A percentile compares a stretch with the other conserved stretches of the same genome.
phyloP scores from a whole-genome alignment of 2,329 filamentous ascomycete species.

The Penicillium occitanis region DNA sequence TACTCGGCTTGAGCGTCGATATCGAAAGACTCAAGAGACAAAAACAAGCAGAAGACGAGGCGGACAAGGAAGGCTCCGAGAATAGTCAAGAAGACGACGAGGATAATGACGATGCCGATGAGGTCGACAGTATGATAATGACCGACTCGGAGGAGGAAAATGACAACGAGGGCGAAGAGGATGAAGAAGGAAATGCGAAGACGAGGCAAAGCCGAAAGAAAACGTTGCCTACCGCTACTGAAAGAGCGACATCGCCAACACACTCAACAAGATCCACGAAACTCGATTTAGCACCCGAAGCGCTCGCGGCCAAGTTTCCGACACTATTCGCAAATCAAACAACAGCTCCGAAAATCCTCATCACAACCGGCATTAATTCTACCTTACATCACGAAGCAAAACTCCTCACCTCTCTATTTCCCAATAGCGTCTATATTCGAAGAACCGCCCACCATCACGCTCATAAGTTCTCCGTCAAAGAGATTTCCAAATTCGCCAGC shows the following conservation, averaged over 20 bases:
- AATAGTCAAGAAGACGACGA: conserved; percentile 39
- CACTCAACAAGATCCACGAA: conserved; percentile 60
- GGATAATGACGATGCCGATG: conserved; percentile 55
- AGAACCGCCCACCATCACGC: conserved; percentile 79
- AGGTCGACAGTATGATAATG: conserved; percentile 75
- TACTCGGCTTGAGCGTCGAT: conserved; percentile 49
- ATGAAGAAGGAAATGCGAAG: conserved; percentile 39
- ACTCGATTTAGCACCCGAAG: conserved; percentile 60
- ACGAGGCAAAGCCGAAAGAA: conserved; percentile 30
- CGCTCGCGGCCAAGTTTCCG: conserved; percentile 61
- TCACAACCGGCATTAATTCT: conserved; percentile 88
- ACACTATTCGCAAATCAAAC: conserved; percentile 55
- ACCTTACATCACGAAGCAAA: conserved; percentile 81
- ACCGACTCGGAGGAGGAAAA: conserved; percentile 47
- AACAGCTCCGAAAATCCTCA: conserved; percentile 73
- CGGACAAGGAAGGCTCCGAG: conserved; percentile 24
- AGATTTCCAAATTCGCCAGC: conserved; percentile 82
- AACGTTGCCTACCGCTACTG: conserved; percentile 41
- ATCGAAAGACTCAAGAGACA: conserved; percentile 51
- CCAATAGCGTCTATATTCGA: conserved; percentile 76
- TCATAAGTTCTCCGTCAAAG: conserved; percentile 87
- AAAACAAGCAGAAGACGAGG: conserved; percentile 44
- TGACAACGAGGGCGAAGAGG: conserved; percentile 37
- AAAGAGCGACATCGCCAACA: conserved; percentile 56
- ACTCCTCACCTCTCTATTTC: conserved; percentile 77